Conservation (phyloP, 768 basidiomycete species). For the Boletus subparvulus region DNA sequence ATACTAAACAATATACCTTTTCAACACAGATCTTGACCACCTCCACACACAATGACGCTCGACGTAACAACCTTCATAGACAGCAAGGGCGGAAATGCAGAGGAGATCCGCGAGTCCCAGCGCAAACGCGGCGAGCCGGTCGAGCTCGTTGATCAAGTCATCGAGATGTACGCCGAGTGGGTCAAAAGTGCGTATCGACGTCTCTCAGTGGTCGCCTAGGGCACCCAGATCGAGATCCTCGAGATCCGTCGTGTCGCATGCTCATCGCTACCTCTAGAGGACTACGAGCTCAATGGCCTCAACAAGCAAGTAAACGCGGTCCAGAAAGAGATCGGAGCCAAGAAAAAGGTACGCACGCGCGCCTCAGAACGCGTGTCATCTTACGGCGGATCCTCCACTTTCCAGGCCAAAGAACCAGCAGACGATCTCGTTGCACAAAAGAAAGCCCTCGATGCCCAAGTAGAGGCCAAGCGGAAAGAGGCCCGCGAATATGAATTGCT, state of each 20-base stretch:
- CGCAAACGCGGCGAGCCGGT: slow-evolving; percentile 85
- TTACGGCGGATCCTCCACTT: background rate
- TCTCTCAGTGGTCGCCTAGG: background rate
- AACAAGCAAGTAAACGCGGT: slow-evolving; percentile 84
- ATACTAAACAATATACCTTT: background rate
- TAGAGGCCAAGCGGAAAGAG: slow-evolving; percentile 73
- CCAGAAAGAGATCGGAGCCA: slow-evolving; percentile 91
- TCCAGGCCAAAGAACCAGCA: slow-evolving; percentile 86
- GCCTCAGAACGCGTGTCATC: background rate
- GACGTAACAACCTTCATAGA: slow-evolving; percentile 81
- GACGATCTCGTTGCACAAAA: slow-evolving; percentile 85
- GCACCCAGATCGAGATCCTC: background rate
- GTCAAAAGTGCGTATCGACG: slow-evolving; percentile 73
- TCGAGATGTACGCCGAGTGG: slow-evolving; percentile 91
- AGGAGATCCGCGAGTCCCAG: slow-evolving; percentile 89
- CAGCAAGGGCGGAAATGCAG: slow-evolving; percentile 88
- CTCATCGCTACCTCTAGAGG: slow-evolving; percentile 50
- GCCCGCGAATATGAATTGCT: slow-evolving; percentile 70
- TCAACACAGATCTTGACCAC: background rate
- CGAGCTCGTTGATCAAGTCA: slow-evolving; percentile 91
- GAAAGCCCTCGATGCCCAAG: slow-evolving; percentile 79
- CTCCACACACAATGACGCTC: slow-evolving; percentile 60
- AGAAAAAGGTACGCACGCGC: slow-evolving; percentile 75
- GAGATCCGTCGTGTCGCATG: background rate
- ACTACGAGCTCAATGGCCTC: slow-evolving; percentile 77